These are phyloP conservation scores for Paraurostyla sp. DNA, from an alignment of 73 alveolate species.

Conservation along the genomic window DNA sequence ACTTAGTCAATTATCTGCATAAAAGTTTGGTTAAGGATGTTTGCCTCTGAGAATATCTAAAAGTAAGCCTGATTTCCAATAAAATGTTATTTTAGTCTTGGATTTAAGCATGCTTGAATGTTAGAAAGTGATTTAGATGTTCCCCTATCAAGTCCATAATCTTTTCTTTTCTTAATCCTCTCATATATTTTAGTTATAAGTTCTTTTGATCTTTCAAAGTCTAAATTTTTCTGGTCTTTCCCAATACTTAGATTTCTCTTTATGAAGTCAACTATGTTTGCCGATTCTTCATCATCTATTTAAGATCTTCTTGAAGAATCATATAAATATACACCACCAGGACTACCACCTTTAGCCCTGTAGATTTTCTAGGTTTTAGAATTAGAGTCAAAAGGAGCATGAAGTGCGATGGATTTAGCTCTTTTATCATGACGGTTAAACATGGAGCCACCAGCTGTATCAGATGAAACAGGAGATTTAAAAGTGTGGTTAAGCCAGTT, in stretches of 20 bases:
- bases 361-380: not conserved
- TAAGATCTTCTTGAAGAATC: constrained; percentile 28
- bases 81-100: constrained; percentile 50
- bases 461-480: constrained; percentile 39
- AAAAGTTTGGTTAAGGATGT: constrained; percentile 62
- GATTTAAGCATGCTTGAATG: constrained; percentile 48
- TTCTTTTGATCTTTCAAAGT: constrained; percentile 15
- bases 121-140: not conserved
- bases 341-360: constrained; percentile 18
- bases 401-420: constrained; percentile 2
- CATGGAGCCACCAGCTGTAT: constrained; percentile 1
- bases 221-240: not conserved
- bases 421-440: constrained; percentile 42
- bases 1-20: constrained; percentile 64
- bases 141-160: constrained; percentile 34
- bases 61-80: constrained; percentile 52
- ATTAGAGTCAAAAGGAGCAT: not conserved
- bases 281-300: not conserved
- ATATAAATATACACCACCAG: constrained; percentile 28
- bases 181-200: not conserved
- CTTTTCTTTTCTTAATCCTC: constrained; percentile 33
- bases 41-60: constrained; percentile 55
- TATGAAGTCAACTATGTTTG: constrained; percentile 18
- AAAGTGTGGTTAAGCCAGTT: too few species aligned
- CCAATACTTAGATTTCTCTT: constrained; percentile 40